Percentiles rank a stretch among this genome's conserved stretches.
Evolutionary conservation across 1,284 basidiomycete genomes (phyloP).

Genomic region (Ustilago esculenta): DNA sequence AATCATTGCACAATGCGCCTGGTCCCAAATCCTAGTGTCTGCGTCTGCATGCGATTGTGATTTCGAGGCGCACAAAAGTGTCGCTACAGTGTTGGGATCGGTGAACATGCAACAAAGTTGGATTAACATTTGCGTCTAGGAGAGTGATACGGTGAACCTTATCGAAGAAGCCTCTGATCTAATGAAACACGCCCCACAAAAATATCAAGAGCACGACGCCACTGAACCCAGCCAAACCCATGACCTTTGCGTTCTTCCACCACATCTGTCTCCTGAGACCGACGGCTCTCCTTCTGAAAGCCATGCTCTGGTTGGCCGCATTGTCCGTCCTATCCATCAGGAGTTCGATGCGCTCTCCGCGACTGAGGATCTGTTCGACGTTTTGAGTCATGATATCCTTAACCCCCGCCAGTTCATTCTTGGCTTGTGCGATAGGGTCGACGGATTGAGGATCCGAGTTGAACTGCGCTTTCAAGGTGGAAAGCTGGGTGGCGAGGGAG

Average conservation of each 20-base stretch:
- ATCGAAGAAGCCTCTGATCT: background rate
- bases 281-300: constrained; percentile 89
- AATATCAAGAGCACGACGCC: constrained; percentile 72
- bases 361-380: constrained; percentile 79
- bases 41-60: too few species aligned
- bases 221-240: constrained; percentile 78
- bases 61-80: too few species aligned
- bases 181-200: constrained; percentile 32
- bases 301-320: constrained; percentile 93
- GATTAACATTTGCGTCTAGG: too few species aligned
- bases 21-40: too few species aligned
- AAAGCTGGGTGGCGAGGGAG: constrained; percentile 27
- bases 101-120: too few species aligned
- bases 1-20: too few species aligned
- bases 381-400: constrained; percentile 91
- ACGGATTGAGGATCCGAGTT: constrained; percentile 83
- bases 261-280: constrained; percentile 90
- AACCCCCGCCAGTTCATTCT: constrained; percentile 87
- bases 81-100: too few species aligned
- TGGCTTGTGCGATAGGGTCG: constrained; percentile 89
- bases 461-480: constrained; percentile 74
- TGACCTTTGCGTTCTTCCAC: constrained; percentile 79
- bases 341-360: constrained; percentile 94
- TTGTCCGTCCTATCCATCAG: constrained; percentile 97
- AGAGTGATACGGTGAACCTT: too few species aligned